phyloP scores from a whole-genome alignment of 2,329 filamentous ascomycete species.

The Aspergillaceae sp. region DNA sequence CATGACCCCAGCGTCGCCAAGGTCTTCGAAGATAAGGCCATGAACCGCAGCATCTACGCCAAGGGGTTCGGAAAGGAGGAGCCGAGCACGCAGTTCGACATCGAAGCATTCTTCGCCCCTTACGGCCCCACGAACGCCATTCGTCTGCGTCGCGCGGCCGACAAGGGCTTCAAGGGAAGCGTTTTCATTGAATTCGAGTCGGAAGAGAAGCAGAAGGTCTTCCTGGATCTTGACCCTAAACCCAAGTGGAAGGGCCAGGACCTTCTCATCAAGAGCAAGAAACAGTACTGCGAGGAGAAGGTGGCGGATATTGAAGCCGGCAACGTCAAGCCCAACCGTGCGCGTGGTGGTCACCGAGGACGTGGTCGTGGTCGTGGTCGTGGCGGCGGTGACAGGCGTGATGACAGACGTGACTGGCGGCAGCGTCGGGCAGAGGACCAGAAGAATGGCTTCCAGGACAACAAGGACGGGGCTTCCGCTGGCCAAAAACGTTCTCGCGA shows the following conservation, averaged over 20 bases:
- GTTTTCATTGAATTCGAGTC: conserved; percentile 88
- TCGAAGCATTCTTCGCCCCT: conserved; percentile 82
- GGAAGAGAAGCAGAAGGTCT: conserved; percentile 69
- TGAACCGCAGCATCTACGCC: conserved; percentile 72
- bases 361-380: conserved; percentile 26
- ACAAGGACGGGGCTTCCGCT: conserved; percentile 9
- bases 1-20: conserved; percentile 48
- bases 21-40: conserved; percentile 54
- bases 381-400: conserved; percentile 24
- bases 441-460: conserved; percentile 32
- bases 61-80: conserved; percentile 88
- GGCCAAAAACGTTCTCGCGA: conserved; percentile 42
- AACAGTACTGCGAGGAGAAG: conserved; percentile 75
- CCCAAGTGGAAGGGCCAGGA: conserved; percentile 77
- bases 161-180: conserved; percentile 82
- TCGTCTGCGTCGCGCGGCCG: conserved; percentile 69
- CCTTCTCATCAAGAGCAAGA: conserved; percentile 78
- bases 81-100: conserved; percentile 80
- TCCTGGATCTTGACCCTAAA: conserved; percentile 68
- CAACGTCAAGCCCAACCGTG: conserved; percentile 52
- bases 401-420: conserved; percentile 33
- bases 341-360: conserved; percentile 40
- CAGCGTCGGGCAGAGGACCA: conserved; percentile 38
- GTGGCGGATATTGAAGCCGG: conserved; percentile 62
- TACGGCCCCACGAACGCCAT: conserved; percentile 73